A percentile compares a stretch with the other conserved stretches of the same genome.
These are phyloP conservation scores for Solanum hybrid DNA, from an alignment of 305 asterid genomes.

Conservation along the genomic window DNA sequence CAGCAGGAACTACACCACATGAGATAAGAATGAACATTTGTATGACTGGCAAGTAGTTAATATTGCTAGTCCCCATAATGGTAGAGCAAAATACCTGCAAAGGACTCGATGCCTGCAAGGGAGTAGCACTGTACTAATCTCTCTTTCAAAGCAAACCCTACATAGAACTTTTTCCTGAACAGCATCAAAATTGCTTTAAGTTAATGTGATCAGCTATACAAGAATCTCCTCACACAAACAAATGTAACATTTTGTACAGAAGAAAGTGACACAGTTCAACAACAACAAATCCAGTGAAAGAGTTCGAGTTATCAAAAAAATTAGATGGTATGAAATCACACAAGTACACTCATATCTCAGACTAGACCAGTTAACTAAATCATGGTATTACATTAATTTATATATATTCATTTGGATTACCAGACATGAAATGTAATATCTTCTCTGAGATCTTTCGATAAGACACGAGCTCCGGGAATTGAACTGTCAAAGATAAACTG, in stretches of 20 bases:
- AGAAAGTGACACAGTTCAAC: background rate
- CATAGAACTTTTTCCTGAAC: constrained; percentile 87
- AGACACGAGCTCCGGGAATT: background rate
- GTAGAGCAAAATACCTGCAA: constrained; percentile 60
- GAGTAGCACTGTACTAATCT: constrained; percentile 82
- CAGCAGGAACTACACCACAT: constrained; percentile 60
- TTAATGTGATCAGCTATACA: background rate
- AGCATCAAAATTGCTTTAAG: background rate
- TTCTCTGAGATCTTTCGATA: background rate
- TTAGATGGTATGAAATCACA: background rate
- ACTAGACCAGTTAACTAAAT: background rate
- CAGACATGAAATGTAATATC: background rate
- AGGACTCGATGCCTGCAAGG: constrained; percentile 94
- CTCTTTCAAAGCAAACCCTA: constrained; percentile 91
- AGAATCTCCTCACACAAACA: background rate
- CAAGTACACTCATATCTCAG: background rate
- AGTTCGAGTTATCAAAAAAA: background rate
- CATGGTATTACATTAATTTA: background rate
- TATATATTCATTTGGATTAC: background rate
- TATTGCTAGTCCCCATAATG: background rate
- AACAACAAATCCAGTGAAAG: background rate
- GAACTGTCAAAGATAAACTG: background rate
- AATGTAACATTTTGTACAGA: background rate
- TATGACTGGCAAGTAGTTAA: background rate
- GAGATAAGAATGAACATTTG: constrained; percentile 4